These are phyloP conservation scores for Coemansia sp. DNA, from an alignment of 371 early-diverging fungal genomes.

Conservation along the genomic window DNA sequence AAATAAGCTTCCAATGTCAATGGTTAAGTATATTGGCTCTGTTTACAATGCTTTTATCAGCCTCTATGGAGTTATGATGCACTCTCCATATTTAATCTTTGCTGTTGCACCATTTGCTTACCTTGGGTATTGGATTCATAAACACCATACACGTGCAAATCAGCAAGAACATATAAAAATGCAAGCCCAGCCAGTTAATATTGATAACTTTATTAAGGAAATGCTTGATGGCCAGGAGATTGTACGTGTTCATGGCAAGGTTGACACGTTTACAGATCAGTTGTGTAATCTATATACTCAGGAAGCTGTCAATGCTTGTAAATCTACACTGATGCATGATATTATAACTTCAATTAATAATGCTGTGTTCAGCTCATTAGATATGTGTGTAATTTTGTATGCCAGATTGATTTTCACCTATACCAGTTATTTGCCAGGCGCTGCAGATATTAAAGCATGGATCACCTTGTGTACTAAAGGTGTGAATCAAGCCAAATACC, in stretches of 20 bases:
- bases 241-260: conserved; percentile 9
- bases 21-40: not conserved
- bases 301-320: too few relatives aligned
- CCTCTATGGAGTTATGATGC: not conserved
- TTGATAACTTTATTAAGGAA: not conserved
- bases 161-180: not conserved
- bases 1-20: not conserved
- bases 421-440: not conserved
- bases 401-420: not conserved
- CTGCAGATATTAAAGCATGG: conserved; percentile 1
- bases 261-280: not conserved
- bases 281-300: not conserved
- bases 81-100: conserved; percentile 3
- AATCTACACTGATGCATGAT: not conserved
- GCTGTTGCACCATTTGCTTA: not conserved
- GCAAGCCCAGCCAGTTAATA: not conserved
- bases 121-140: not conserved
- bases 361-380: not conserved
- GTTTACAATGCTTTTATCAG: not conserved
- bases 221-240: conserved; percentile 5
- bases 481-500: not conserved
- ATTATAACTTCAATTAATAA: not conserved
- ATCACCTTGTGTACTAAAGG: conserved; percentile 1
- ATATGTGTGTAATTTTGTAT: not conserved
- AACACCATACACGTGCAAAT: not conserved